Conservation (phyloP, 257 asterid species). For the Lavandula angustifolia region DNA sequence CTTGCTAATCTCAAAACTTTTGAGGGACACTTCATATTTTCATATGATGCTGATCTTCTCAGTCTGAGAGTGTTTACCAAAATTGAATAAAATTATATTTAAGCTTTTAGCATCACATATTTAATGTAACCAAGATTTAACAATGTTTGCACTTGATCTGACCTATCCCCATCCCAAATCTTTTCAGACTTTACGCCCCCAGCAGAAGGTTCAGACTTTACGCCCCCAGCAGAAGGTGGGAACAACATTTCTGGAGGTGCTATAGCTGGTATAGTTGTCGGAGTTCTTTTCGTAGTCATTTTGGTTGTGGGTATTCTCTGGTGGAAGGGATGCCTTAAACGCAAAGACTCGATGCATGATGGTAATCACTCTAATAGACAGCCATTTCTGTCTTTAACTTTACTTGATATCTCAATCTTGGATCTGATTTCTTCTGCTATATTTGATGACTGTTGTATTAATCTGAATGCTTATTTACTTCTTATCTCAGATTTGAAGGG, state of each 20-base stretch:
- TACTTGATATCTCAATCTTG: too few relatives aligned
- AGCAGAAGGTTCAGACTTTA: too few relatives aligned
- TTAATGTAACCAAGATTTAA: neutral
- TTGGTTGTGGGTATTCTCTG: slow-evolving; percentile 50
- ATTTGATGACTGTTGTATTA: neutral
- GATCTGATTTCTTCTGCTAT: neutral
- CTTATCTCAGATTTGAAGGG: slow-evolving; percentile 53
- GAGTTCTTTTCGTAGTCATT: slow-evolving; percentile 35
- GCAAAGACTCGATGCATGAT: slow-evolving; percentile 34
- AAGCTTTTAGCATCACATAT: slow-evolving; percentile 2
- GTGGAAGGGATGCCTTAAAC: slow-evolving; percentile 56
- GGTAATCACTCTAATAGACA: slow-evolving; percentile 39
- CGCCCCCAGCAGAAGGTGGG: too few relatives aligned
- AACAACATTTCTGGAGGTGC: slow-evolving; percentile 47
- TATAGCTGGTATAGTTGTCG: slow-evolving; percentile 54
- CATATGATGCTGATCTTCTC: neutral
- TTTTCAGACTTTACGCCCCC: slow-evolving; percentile 56
- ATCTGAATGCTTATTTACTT: slow-evolving; percentile 13
- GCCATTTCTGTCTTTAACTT: neutral
- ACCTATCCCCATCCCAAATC: slow-evolving; percentile 18
- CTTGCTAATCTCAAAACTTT: neutral
- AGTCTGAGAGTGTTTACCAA: neutral
- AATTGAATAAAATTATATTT: neutral
- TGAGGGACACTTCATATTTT: neutral
- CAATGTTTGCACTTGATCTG: slow-evolving; percentile 12